Base-by-base conservation (phyloP, 495 filamentous ascomycete genomes). In the Hypoxylon intermedium region DNA sequence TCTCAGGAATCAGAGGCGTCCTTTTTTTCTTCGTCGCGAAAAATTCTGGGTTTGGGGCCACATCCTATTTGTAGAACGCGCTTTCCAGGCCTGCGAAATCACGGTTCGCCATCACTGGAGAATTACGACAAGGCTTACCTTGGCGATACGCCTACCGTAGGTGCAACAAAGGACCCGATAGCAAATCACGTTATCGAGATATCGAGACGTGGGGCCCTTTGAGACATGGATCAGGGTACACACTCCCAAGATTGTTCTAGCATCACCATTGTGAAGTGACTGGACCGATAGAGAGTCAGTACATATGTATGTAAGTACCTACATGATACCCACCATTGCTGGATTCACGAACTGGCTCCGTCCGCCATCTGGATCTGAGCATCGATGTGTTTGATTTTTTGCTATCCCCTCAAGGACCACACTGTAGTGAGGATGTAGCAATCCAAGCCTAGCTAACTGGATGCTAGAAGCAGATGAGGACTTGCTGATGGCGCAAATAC, bases 41-140 rank as follows among this genome's bases (percentile, higher is more conserved):
- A 73, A 72, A 70, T 67, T 69, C 68, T 72, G 68, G 70, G 67
- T 59, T 59, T 67, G 72, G 68, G 72, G 68, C 59, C 63, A 59
- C 53, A 74, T 75, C 67, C 72, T 75, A 75, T 77, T 76, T 76
- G 75, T 75, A 76, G 65, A 68, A 69, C 68, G 68, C 62, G 61
- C 68, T 65, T 65, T 67, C 67, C 60, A 58, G 54, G 42, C 45
- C 58, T 67, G 53, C 59, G 51, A 63, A 64, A 63, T 61, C 68
- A 70, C 65, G 56, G 67, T 61, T 65, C 59, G 61, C 61, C 60
- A 60, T 58, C 51, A 47, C 58, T 65, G 36, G 62, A 40, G 62
- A 65, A 45, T 40, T 45, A 59, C 26, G 44, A 65, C 61, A 59
- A 42, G 61, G 55, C 9, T 60, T 21, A 20, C 38, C 36, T 20